These are phyloP conservation scores for Candida koratica DNA, from an alignment of 805 yeast species.

Conservation along the genomic window DNA sequence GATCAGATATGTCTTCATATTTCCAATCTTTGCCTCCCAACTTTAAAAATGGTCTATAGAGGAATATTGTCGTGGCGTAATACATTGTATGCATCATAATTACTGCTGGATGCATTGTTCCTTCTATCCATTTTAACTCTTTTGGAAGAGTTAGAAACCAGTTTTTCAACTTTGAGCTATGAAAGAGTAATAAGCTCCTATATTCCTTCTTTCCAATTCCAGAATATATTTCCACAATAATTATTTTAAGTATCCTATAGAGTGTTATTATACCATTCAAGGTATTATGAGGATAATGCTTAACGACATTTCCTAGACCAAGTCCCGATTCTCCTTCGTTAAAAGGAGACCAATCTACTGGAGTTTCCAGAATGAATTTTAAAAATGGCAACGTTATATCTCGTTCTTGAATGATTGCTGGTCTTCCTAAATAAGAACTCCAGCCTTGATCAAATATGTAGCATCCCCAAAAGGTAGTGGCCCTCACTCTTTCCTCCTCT, in stretches of 20 bases:
- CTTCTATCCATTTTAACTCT: not conserved
- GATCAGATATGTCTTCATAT: slow-evolving; percentile 8
- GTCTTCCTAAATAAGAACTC: slow-evolving; percentile 13
- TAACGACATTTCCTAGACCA: not conserved
- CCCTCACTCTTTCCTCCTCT: slow-evolving; percentile 10
- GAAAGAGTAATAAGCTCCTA: slow-evolving; percentile 3
- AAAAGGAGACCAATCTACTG: slow-evolving; percentile 6
- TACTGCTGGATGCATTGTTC: slow-evolving; percentile 10
- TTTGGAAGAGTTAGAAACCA: slow-evolving; percentile 9
- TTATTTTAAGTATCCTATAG: slow-evolving; percentile 9
- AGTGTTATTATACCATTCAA: slow-evolving; percentile 4
- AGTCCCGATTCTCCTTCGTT: not conserved
- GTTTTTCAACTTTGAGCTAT: slow-evolving; percentile 3
- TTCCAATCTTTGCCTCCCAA: slow-evolving; percentile 10
- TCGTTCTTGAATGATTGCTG: slow-evolving; percentile 8
- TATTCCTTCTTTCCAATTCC: slow-evolving; percentile 5
- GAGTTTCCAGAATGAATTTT: slow-evolving; percentile 1
- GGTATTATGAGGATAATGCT: slow-evolving; percentile 11
- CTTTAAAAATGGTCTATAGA: slow-evolving; percentile 12
- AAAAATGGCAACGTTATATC: slow-evolving; percentile 9
- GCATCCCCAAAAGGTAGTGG: slow-evolving; percentile 15
- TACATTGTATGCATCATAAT: slow-evolving; percentile 14
- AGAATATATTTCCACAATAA: slow-evolving; percentile 9
- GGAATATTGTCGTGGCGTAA: slow-evolving; percentile 11
- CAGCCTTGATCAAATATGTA: slow-evolving; percentile 14